Conservation (phyloP, 345 rosid species). For the Streptanthus diversifolius region DNA sequence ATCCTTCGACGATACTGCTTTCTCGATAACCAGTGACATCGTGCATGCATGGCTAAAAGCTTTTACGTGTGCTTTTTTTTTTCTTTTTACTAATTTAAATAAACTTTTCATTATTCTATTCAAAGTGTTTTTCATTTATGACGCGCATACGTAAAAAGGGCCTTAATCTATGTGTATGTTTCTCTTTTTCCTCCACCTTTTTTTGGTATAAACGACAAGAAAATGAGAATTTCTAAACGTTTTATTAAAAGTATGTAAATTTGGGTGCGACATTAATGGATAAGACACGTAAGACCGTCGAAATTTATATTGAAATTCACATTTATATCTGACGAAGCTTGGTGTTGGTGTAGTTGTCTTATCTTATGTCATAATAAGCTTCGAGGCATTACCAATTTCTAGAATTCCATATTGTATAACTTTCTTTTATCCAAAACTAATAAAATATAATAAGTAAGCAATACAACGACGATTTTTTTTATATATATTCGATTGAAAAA, state of each 20-base stretch:
- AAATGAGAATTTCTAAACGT: conserved; percentile 4
- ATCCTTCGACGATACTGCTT: conserved; percentile 27
- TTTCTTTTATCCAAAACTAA: background rate
- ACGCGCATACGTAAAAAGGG: conserved; percentile 38
- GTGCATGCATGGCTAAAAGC: conserved; percentile 40
- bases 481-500: background rate
- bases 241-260: conserved; percentile 4
- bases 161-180: conserved; percentile 34
- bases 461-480: background rate
- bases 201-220: conserved; percentile 22
- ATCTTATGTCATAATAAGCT: conserved; percentile 25
- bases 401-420: background rate
- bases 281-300: conserved; percentile 29
- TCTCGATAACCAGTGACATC: conserved; percentile 26
- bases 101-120: background rate
- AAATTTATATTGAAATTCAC: background rate
- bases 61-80: conserved; percentile 28
- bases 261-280: conserved; percentile 34
- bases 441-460: background rate
- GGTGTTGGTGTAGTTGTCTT: conserved; percentile 17
- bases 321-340: conserved; percentile 18
- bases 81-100: conserved; percentile 8
- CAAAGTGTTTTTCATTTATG: conserved; percentile 30
- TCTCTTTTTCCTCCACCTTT: conserved; percentile 32
- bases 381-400: background rate